Base-by-base conservation (phyloP, 176 grass and related monocot species). In the Tillandsia fasciculata region DNA sequence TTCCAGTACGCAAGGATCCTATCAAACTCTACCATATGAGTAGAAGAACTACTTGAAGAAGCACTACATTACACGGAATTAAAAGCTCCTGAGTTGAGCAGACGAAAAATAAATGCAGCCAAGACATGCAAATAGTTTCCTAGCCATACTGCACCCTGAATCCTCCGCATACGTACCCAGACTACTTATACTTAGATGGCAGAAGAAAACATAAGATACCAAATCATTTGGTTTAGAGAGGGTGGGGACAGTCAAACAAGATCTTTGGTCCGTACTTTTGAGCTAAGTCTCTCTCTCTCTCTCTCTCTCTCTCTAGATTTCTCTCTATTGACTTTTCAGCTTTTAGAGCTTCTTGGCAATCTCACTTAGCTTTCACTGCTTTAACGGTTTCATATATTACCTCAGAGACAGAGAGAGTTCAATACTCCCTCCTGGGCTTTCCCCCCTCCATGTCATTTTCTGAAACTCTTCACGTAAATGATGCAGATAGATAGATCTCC, bases 251-350 rank as follows among this genome's bases (percentile, higher is more conserved):
- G 64, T 67, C 29, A 67, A 67, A 48, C 27, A 12, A 67, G 64
- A 67, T 67, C 64, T 29, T 67, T 67, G 29, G 13, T 67, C 64
- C 64, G 64, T 67, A 67, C 64, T 67, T 7, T 67, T 67, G 27
- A 47, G 64, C 64, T 48, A 67, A 67, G 64, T 67, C 11, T 48
- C 10, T 48, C 24, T 66, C 10, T 66, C 64, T 67, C 11, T 48
- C 10, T 48, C 24, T 66, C 10, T 66, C 64, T 66, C 10, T 67
- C 12, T 13, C 57, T 63, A 15, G 15, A 15, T 63, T 8, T 63
- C 57, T 63, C 57, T 22, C 22, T 22, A 10, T 63, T 63, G 15
- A 2, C 24, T 67, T 67, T 67, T 48, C 13, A 67, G 29, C 64
- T 67, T 67, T 49, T n/a, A 67, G 26, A 47, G 2, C 27, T 67